Conservation (phyloP, 2,329 filamentous ascomycete genomes). For the Ascochyta fabae region DNA sequence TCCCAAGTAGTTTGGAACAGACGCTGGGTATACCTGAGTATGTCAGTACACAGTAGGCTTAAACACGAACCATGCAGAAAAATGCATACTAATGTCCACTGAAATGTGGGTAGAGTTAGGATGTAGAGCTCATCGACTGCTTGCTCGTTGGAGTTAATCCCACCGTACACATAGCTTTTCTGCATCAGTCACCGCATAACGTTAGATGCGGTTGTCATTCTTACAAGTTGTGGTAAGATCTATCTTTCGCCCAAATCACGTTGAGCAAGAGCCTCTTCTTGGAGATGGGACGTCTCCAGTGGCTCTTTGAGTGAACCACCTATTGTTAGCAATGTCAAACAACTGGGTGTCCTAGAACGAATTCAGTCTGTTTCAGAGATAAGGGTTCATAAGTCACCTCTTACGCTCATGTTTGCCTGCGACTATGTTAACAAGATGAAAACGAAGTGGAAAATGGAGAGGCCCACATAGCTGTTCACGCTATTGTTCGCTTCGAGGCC, state of each 20-base stretch:
- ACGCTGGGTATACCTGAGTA: slow-evolving; percentile 33
- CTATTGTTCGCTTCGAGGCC: slow-evolving; percentile 50
- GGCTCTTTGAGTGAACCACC: slow-evolving; percentile 65
- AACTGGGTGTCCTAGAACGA: slow-evolving; percentile 52
- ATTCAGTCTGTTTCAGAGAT: not conserved
- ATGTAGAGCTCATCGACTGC: slow-evolving; percentile 68
- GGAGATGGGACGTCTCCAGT: slow-evolving; percentile 59
- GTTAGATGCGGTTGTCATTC: slow-evolving; percentile 27
- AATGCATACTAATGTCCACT: slow-evolving; percentile 59
- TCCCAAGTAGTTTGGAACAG: slow-evolving; percentile 40
- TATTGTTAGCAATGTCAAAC: slow-evolving; percentile 63
- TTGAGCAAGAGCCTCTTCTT: slow-evolving; percentile 65
- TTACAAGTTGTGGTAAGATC: slow-evolving; percentile 68
- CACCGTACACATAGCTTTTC: slow-evolving; percentile 65
- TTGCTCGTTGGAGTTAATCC: slow-evolving; percentile 55
- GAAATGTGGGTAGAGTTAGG: slow-evolving; percentile 65
- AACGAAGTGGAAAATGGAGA: not conserved
- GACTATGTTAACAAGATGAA: slow-evolving; percentile 3
- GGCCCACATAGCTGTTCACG: slow-evolving; percentile 10
- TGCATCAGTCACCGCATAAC: not conserved
- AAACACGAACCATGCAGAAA: not conserved
- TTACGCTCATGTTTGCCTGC: slow-evolving; percentile 30
- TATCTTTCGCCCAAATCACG: slow-evolving; percentile 62
- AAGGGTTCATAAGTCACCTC: not conserved
- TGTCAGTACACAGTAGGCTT: slow-evolving; percentile 30